Percentiles rank a stretch among this genome's conserved stretches.
Evolutionary conservation across 78 protist genomes (phyloP).

Genomic region (Cyanophora paradoxa): DNA sequence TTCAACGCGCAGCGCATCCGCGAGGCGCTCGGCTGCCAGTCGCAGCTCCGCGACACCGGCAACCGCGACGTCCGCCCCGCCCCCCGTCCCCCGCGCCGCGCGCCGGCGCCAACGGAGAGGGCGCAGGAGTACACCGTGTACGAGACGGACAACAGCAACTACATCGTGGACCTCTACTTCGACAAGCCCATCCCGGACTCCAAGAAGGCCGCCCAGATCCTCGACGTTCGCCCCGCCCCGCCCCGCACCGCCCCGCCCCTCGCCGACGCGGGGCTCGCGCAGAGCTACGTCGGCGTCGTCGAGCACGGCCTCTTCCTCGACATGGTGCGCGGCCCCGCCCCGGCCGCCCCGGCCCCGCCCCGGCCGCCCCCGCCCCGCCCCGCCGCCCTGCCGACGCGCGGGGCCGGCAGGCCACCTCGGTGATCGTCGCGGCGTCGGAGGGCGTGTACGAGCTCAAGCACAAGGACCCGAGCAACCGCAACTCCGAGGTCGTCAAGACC

Average conservation of each 20-base stretch:
- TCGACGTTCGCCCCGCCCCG: too few species aligned
- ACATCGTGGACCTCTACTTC: conserved; percentile 42
- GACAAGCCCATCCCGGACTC: background rate
- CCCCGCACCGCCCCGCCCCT: too few species aligned
- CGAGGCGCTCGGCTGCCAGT: background rate
- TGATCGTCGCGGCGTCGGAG: too few species aligned
- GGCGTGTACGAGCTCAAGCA: too few species aligned
- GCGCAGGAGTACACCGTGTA: background rate
- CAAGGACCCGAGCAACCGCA: too few species aligned
- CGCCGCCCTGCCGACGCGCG: too few species aligned
- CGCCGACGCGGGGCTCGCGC: too few species aligned
- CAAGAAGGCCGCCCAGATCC: background rate
- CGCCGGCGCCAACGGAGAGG: background rate
- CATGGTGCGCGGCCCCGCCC: too few species aligned
- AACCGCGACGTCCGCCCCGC: background rate
- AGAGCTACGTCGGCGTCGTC: conserved; percentile 20
- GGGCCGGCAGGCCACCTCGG: too few species aligned
- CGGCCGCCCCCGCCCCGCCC: too few species aligned
- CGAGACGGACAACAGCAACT: conserved; percentile 35
- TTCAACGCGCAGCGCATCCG: background rate
- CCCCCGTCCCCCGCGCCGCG: background rate
- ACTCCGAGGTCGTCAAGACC: too few species aligned
- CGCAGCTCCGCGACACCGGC: background rate
- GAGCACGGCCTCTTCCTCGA: conserved; percentile 20
- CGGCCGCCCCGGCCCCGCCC: too few species aligned